phyloP scores from a whole-genome alignment of 2,329 filamentous ascomycete genomes.

The Cordyceps farinosa region DNA sequence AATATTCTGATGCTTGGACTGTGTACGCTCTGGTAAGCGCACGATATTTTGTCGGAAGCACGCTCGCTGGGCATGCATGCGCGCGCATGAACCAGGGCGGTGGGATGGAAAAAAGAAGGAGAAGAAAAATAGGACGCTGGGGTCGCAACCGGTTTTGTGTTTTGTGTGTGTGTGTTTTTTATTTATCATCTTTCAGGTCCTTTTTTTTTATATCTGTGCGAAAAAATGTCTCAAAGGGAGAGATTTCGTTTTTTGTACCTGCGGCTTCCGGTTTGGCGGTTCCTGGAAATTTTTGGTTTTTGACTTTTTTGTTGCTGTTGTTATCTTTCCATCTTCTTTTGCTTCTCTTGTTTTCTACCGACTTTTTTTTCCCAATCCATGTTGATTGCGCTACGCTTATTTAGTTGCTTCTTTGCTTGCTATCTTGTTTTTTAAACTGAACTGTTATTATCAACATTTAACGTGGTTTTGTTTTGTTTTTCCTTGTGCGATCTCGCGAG shows the following conservation, averaged over 20 bases:
- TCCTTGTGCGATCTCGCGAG: not conserved
- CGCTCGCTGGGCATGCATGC: not conserved
- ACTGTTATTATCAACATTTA: not conserved
- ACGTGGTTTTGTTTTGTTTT: not conserved
- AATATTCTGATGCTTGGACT: not conserved
- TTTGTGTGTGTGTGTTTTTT: not conserved
- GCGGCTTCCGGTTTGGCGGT: constrained; percentile 14
- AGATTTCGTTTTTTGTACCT: not conserved
- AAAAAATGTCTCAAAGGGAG: constrained; percentile 10
- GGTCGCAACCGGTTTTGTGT: not conserved
- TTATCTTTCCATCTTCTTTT: constrained; percentile 8
- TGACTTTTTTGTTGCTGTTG: not conserved
- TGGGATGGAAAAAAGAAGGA: not conserved
- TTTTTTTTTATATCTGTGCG: constrained; percentile 17
- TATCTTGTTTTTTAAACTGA: not conserved
- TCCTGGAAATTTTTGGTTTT: constrained; percentile 13
- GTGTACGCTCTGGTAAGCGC: constrained; percentile 10
- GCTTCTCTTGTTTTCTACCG: constrained; percentile 11
- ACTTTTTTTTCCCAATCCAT: constrained; percentile 4
- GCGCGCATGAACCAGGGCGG: not conserved
- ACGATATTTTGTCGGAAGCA: not conserved
- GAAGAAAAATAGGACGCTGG: not conserved
- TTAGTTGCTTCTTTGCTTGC: not conserved
- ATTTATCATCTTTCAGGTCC: constrained; percentile 9
- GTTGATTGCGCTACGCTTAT: constrained; percentile 12